Conservation (phyloP, 2,329 filamentous ascomycete genomes). For the Talaromyces sp. region DNA sequence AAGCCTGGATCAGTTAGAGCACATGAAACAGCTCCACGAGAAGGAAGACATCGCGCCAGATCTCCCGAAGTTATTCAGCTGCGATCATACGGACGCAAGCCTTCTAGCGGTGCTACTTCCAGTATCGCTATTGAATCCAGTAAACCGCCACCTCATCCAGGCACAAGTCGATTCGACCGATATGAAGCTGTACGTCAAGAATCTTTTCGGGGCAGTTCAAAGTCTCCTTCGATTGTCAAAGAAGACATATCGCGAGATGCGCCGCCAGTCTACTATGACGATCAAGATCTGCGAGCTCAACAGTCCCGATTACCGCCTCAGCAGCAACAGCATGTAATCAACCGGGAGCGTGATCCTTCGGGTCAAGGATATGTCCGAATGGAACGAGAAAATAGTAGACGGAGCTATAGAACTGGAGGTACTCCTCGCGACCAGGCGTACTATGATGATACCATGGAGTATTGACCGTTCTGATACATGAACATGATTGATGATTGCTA, state of each 20-base stretch:
- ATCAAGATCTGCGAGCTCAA: slow-evolving; percentile 10
- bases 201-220: slow-evolving; percentile 27
- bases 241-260: slow-evolving; percentile 14
- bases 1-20: neutral
- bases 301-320: slow-evolving; percentile 12
- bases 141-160: slow-evolving; percentile 24
- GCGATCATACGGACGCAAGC: slow-evolving; percentile 23
- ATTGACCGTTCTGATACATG: slow-evolving; percentile 7
- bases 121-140: slow-evolving; percentile 19
- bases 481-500: neutral
- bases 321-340: neutral
- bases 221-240: slow-evolving; percentile 28
- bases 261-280: slow-evolving; percentile 13
- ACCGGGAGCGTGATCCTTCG: neutral
- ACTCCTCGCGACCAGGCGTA: slow-evolving; percentile 3
- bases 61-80: slow-evolving; percentile 24
- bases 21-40: slow-evolving; percentile 11
- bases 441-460: slow-evolving; percentile 19
- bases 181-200: slow-evolving; percentile 30
- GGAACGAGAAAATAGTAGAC: slow-evolving; percentile 10
- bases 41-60: slow-evolving; percentile 9
- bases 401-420: slow-evolving; percentile 3
- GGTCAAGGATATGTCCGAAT: neutral
- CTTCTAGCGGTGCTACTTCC: slow-evolving; percentile 12
- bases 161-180: slow-evolving; percentile 28